phyloP scores from a whole-genome alignment of 2,329 filamentous ascomycete genomes.

The Beauveria pseudobassiana region DNA sequence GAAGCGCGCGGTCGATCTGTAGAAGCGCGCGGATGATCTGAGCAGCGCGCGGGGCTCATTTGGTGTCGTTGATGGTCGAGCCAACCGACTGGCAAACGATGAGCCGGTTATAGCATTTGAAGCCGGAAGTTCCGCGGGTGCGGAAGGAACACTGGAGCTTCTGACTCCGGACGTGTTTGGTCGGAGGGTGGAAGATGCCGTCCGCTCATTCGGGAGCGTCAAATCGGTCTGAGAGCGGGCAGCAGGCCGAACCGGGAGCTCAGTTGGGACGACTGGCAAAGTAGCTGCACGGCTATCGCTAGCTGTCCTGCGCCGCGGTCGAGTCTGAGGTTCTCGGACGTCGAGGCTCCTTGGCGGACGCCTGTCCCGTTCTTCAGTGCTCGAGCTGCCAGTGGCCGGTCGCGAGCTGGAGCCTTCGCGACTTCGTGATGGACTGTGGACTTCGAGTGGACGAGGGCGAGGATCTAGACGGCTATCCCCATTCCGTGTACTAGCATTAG shows the following conservation, averaged over 20 bases:
- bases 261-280: constrained; percentile 34
- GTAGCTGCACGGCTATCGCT: constrained; percentile 51
- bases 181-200: constrained; percentile 29
- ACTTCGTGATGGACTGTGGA: constrained; percentile 20
- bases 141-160: constrained; percentile 30
- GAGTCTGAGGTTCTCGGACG: constrained; percentile 22
- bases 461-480: constrained; percentile 15
- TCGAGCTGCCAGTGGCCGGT: constrained; percentile 35
- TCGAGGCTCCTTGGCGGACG: constrained; percentile 35
- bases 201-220: constrained; percentile 32
- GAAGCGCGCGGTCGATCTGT: constrained; percentile 14
- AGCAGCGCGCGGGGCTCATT: constrained; percentile 1
- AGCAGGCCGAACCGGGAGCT: constrained; percentile 40
- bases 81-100: constrained; percentile 10
- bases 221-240: constrained; percentile 62
- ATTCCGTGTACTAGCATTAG: background rate
- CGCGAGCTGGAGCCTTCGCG: constrained; percentile 37
- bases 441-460: constrained; percentile 22
- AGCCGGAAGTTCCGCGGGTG: constrained; percentile 14
- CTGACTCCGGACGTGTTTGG: constrained; percentile 35
- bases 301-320: constrained; percentile 40
- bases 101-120: background rate
- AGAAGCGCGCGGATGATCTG: constrained; percentile 13
- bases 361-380: constrained; percentile 41
- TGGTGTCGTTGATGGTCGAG: background rate